Percentiles rank a stretch among this genome's conserved stretches.
Evolutionary conservation across 2,329 filamentous ascomycete genomes (phyloP).

Genomic region (Thermoascus crustaceus): DNA sequence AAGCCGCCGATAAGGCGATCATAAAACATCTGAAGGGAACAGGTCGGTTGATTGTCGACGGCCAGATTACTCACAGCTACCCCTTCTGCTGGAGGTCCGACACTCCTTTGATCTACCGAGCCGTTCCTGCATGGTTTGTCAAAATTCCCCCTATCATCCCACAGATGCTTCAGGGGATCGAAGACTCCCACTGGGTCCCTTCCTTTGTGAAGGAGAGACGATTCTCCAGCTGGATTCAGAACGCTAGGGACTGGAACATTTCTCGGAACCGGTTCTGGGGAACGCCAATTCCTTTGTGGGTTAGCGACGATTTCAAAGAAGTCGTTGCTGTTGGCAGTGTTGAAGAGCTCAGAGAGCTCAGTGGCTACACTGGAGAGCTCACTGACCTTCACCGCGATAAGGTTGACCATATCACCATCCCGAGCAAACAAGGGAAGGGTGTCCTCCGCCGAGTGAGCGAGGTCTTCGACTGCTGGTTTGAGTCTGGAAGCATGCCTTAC

Average conservation of each 20-base stretch:
- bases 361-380: conserved; percentile 75
- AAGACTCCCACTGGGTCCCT: conserved; percentile 86
- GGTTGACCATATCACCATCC: conserved; percentile 89
- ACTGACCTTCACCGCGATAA: conserved; percentile 86
- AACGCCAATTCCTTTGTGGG: conserved; percentile 85
- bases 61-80: conserved; percentile 83
- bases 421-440: conserved; percentile 79
- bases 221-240: conserved; percentile 84
- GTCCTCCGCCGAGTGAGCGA: conserved; percentile 72
- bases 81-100: conserved; percentile 94
- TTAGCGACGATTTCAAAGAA: conserved; percentile 81
- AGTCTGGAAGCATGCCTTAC: conserved; percentile 94
- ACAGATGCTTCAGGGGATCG: conserved; percentile 82
- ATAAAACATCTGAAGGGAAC: conserved; percentile 76
- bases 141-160: conserved; percentile 77
- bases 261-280: conserved; percentile 94
- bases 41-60: conserved; percentile 72
- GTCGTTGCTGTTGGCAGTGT: conserved; percentile 79
- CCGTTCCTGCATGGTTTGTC: conserved; percentile 92
- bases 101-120: conserved; percentile 84
- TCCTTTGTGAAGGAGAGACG: conserved; percentile 83
- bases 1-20: conserved; percentile 85
- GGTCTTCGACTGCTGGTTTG: conserved; percentile 96
- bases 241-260: conserved; percentile 92
- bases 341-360: conserved; percentile 73